These are phyloP conservation scores for Emydomyces testavorans DNA, from an alignment of 2,329 filamentous ascomycete genomes.

Conservation along the genomic window DNA sequence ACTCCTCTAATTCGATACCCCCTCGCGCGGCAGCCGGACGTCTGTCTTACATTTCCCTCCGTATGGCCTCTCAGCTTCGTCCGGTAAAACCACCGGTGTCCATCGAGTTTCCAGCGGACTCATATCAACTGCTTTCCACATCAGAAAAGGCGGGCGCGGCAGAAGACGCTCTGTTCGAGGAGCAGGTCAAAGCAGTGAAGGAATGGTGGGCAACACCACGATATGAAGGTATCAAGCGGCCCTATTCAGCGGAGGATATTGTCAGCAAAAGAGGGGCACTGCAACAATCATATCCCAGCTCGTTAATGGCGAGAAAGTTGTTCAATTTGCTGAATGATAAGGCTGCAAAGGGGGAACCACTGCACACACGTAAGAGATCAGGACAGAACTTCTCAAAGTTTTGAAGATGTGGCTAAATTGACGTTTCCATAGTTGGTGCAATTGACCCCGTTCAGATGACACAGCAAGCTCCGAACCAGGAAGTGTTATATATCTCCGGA, in stretches of 20 bases:
- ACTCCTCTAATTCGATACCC: conserved; percentile 16
- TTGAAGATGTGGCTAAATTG: conserved; percentile 1
- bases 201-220: conserved; percentile 82
- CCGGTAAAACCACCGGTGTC: conserved; percentile 52
- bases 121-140: conserved; percentile 76
- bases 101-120: conserved; percentile 53
- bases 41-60: conserved; percentile 31
- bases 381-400: neutral
- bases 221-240: conserved; percentile 79
- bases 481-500: conserved; percentile 89
- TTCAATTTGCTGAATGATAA: conserved; percentile 79
- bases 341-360: conserved; percentile 66
- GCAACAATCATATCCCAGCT: conserved; percentile 80
- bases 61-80: conserved; percentile 46
- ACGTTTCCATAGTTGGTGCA: conserved; percentile 61
- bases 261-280: conserved; percentile 86
- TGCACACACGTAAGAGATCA: conserved; percentile 67
- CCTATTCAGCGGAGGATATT: conserved; percentile 81
- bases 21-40: conserved; percentile 23
- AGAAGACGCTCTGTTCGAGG: conserved; percentile 75
- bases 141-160: conserved; percentile 62
- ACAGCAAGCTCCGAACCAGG: conserved; percentile 89
- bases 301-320: conserved; percentile 85
- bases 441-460: conserved; percentile 99
- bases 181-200: conserved; percentile 73